Evolutionary conservation across 176 grass and related monocot genomes (phyloP), one percentile per base, ranked within the genome.

Genomic region (Puya raimondii): DNA sequence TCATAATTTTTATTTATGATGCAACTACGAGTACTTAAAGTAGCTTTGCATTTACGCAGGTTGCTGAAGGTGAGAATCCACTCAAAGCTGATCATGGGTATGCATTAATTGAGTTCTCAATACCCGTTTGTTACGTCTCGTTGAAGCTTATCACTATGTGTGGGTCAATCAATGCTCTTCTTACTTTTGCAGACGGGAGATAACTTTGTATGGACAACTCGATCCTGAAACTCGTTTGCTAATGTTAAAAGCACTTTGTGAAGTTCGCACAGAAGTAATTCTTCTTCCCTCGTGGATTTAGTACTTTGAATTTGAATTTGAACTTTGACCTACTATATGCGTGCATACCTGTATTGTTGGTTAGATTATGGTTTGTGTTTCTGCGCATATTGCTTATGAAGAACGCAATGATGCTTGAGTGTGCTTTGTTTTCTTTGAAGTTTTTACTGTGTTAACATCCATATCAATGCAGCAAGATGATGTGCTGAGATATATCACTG

Each of bases 161-260:
- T 22, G 2, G 0, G 14, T 61, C 17, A 20, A 9, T 23, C 61
- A 49, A 70, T 49, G 10, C 48, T 70, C 3, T 76, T 49, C 65
- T 86, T 76, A n/a, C 49, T 4, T 76, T 20, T 72, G 23, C 83
- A 97, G 93, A 72, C 82, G 87, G 17, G 93, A 90, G 77, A 77
- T 83, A 2, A 76, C 76, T 50, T 81, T n/a, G 0, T 97, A 92
- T 71, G 86, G 78, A 68, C 57, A 90, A 68, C 84, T 80, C 70
- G 79, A 90, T 85, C 89, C 89, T 65, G 57, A 82, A 26, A 79
- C 66, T 21, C 86, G 93, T 61, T 75, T 97, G 80, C 53, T 87
- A 66, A 84, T 97, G 71, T 77, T 97, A 25, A 97, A 92, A 85
- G 93, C 93, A 1, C 67, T 97, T 4, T 97, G 93, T 76, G 93